phyloP scores from a whole-genome alignment of 306 rosid genomes.

The Cicer cuneatum region DNA sequence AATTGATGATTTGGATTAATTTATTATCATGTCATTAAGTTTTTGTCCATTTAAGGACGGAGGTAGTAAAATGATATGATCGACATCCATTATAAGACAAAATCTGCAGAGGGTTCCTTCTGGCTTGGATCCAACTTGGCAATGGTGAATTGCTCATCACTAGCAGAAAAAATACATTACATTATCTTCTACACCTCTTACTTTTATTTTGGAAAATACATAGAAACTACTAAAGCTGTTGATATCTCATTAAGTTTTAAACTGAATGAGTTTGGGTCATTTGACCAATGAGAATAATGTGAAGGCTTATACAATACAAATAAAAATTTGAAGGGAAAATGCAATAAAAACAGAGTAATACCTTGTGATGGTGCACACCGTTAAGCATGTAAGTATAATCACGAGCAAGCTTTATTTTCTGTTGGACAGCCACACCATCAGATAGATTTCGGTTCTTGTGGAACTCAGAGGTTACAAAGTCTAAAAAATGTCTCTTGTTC shows the following conservation, averaged over 20 bases:
- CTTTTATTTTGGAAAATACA: slow-evolving; percentile 18
- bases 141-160: slow-evolving; percentile 2
- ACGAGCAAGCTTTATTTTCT: slow-evolving; percentile 73
- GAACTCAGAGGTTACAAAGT: slow-evolving; percentile 69
- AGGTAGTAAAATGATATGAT: background rate
- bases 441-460: slow-evolving; percentile 52
- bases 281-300: slow-evolving; percentile 19
- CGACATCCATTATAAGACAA: background rate
- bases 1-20: too few species aligned
- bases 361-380: slow-evolving; percentile 90
- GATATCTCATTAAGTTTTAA: slow-evolving; percentile 30
- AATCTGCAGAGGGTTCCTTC: slow-evolving; percentile 6
- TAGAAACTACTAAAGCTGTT: slow-evolving; percentile 14
- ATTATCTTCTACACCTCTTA: slow-evolving; percentile 18
- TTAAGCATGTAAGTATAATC: slow-evolving; percentile 77
- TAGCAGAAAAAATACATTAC: background rate
- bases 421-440: slow-evolving; percentile 60
- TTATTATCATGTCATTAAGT: too few species aligned
- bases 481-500: slow-evolving; percentile 63
- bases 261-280: background rate
- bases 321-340: slow-evolving; percentile 1
- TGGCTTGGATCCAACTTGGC: slow-evolving; percentile 22
- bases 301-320: background rate
- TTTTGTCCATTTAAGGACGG: too few species aligned
- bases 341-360: slow-evolving; percentile 38